Conservation (phyloP, 2,329 filamentous ascomycete genomes). For the Metarhizium robertsii region DNA sequence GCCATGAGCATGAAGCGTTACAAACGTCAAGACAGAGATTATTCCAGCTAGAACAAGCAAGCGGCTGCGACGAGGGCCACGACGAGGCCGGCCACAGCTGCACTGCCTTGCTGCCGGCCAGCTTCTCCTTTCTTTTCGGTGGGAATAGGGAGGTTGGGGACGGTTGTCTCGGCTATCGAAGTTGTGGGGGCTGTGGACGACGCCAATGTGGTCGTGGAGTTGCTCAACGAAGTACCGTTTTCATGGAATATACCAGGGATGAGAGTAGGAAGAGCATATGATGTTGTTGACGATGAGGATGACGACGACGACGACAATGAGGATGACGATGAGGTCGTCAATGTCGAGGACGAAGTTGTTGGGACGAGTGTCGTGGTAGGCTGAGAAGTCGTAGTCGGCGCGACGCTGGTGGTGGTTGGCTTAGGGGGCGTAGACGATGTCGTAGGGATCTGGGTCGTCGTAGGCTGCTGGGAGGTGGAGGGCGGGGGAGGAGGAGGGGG, state of each 20-base stretch:
- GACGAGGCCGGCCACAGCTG: slow-evolving; percentile 43
- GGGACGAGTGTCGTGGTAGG: background rate
- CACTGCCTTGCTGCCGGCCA: slow-evolving; percentile 37
- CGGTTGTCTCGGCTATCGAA: slow-evolving; percentile 9
- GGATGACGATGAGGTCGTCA: background rate
- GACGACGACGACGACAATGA: slow-evolving; percentile 1
- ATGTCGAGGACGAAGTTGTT: background rate
- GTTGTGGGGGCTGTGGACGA: slow-evolving; percentile 10
- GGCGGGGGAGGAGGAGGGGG: slow-evolving; percentile 6
- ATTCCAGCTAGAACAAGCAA: slow-evolving; percentile 31
- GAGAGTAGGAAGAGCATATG: slow-evolving; percentile 12
- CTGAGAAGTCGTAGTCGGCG: slow-evolving; percentile 2
- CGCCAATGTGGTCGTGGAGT: slow-evolving; percentile 3
- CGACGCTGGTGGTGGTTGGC: slow-evolving; percentile 6
- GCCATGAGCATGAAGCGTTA: background rate
- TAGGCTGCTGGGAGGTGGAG: background rate
- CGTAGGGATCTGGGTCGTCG: slow-evolving; percentile 2
- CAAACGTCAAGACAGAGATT: background rate
- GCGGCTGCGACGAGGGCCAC: slow-evolving; percentile 46
- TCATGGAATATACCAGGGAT: slow-evolving; percentile 43
- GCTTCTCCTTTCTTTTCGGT: slow-evolving; percentile 34
- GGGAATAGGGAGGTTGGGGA: slow-evolving; percentile 21
- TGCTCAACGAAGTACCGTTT: slow-evolving; percentile 28
- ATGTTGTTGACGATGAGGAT: slow-evolving; percentile 9
- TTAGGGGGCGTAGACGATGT: slow-evolving; percentile 2